A percentile compares a stretch with the other conserved stretches of the same genome.
Conservation (phyloP, 1,284 basidiomycete genomes). For the Microbotryomycetes sp. region DNA sequence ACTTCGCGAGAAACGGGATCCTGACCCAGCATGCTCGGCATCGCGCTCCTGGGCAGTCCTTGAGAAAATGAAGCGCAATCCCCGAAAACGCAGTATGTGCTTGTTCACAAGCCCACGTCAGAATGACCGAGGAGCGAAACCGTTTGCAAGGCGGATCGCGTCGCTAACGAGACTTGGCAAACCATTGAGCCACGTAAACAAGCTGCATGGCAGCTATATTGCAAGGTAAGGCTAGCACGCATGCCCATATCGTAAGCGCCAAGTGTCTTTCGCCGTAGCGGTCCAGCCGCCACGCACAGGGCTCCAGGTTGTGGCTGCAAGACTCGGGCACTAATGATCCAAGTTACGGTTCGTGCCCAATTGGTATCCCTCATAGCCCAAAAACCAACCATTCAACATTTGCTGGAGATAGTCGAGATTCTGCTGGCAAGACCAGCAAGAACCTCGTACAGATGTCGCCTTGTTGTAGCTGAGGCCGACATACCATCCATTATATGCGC, state of each 20-base stretch:
- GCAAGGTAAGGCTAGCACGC: too few species aligned
- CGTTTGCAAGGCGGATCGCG: too few species aligned
- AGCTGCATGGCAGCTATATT: neutral
- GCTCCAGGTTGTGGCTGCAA: neutral
- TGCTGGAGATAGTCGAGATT: slow-evolving; percentile 55
- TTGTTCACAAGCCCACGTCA: too few species aligned
- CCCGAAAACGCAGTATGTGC: too few species aligned
- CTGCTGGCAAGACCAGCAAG: slow-evolving; percentile 40
- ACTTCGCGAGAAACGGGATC: neutral
- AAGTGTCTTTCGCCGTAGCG: slow-evolving; percentile 26
- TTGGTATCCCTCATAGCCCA: slow-evolving; percentile 16
- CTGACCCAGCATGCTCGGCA: neutral
- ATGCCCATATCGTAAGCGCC: neutral
- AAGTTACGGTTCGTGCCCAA: slow-evolving; percentile 22
- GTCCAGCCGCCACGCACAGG: slow-evolving; percentile 21
- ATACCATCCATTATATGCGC: slow-evolving; percentile 64
- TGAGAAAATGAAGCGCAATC: slow-evolving; percentile 6
- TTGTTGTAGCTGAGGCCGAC: slow-evolving; percentile 52
- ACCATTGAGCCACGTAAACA: too few species aligned
- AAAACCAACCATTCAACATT: slow-evolving; percentile 65
- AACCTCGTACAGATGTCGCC: slow-evolving; percentile 54
- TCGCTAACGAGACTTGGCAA: too few species aligned
- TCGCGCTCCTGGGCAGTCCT: slow-evolving; percentile 11
- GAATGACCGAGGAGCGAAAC: too few species aligned
- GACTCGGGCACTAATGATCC: neutral